A percentile compares a stretch with the other conserved stretches of the same genome.
These are phyloP conservation scores for Coemansia sp. DNA, from an alignment of 192 early-diverging fungal species.

Conservation along the genomic window DNA sequence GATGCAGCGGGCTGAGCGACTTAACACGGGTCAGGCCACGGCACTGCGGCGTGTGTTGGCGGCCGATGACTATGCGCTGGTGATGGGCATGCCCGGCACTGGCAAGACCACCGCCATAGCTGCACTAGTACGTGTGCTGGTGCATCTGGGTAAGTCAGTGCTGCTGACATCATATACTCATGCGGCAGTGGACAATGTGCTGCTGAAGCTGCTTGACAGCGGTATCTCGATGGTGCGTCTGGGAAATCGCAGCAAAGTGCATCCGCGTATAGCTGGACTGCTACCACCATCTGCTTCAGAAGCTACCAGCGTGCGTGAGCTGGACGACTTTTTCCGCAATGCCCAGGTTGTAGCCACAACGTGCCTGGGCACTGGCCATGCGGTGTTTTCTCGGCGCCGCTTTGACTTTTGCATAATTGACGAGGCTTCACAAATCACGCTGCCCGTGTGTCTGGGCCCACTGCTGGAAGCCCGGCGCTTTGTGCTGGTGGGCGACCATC, in stretches of 20 bases:
- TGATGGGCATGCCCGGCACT: slow-evolving; percentile 96
- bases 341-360: slow-evolving; percentile 81
- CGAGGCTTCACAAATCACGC: slow-evolving; percentile 91
- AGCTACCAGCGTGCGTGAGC: slow-evolving; percentile 59
- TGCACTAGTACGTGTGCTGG: slow-evolving; percentile 67
- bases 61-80: slow-evolving; percentile 82
- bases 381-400: slow-evolving; percentile 65
- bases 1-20: slow-evolving; percentile 19
- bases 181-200: slow-evolving; percentile 87
- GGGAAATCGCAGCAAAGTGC: slow-evolving; percentile 65
- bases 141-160: slow-evolving; percentile 68
- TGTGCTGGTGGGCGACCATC: slow-evolving; percentile 93
- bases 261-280: slow-evolving; percentile 48
- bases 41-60: slow-evolving; percentile 71
- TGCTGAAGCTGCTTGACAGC: slow-evolving; percentile 77
- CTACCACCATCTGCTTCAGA: slow-evolving; percentile 29
- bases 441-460: slow-evolving; percentile 88
- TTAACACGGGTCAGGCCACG: slow-evolving; percentile 72
- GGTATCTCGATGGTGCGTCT: slow-evolving; percentile 68
- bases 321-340: slow-evolving; percentile 60
- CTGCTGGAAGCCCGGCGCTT: slow-evolving; percentile 76
- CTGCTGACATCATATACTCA: slow-evolving; percentile 90
- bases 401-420: slow-evolving; percentile 98
- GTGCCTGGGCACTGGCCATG: slow-evolving; percentile 78
- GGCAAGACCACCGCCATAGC: slow-evolving; percentile 93